These are phyloP conservation scores for Ceriops tagal DNA, from an alignment of 345 rosid genomes.

Conservation along the genomic window DNA sequence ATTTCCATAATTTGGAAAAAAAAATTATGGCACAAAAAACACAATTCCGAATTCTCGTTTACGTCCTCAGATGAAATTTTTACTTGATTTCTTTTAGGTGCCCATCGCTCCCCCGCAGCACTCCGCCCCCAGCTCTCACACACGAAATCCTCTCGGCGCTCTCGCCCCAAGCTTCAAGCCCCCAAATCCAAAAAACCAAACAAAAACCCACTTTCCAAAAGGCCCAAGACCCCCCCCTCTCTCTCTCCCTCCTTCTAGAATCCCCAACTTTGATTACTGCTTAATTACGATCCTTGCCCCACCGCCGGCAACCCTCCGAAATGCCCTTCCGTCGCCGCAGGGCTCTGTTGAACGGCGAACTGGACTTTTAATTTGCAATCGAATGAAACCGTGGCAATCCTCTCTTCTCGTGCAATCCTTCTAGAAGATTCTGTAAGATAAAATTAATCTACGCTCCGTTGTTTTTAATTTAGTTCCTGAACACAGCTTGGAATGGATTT, in stretches of 20 bases:
- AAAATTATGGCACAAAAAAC: too few species aligned
- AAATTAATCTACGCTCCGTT: not conserved
- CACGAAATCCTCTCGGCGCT: slow-evolving; percentile 9
- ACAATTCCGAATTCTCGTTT: too few species aligned
- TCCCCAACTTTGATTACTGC: slow-evolving; percentile 19
- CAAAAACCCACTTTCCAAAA: slow-evolving; percentile 9
- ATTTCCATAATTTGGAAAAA: too few species aligned
- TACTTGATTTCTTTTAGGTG: not conserved
- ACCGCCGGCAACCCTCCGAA: slow-evolving; percentile 13
- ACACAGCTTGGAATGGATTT: not conserved
- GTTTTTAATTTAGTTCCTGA: not conserved
- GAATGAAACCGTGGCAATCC: slow-evolving; percentile 8
- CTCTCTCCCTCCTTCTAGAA: not conserved
- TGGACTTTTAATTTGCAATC: slow-evolving; percentile 7
- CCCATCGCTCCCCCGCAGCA: not conserved
- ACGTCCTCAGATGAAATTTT: too few species aligned
- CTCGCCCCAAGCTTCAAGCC: slow-evolving; percentile 10
- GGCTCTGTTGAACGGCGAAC: not conserved
- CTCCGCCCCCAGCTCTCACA: slow-evolving; percentile 5
- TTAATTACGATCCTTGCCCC: slow-evolving; percentile 37
- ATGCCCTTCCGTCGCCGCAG: slow-evolving; percentile 25
- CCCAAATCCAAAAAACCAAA: not conserved
- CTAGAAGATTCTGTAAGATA: slow-evolving; percentile 31
- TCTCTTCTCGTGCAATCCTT: slow-evolving; percentile 8
- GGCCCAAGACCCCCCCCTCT: slow-evolving; percentile 5